phyloP scores from a whole-genome alignment of 1,284 basidiomycete genomes.

The Stereum hirsutum region DNA sequence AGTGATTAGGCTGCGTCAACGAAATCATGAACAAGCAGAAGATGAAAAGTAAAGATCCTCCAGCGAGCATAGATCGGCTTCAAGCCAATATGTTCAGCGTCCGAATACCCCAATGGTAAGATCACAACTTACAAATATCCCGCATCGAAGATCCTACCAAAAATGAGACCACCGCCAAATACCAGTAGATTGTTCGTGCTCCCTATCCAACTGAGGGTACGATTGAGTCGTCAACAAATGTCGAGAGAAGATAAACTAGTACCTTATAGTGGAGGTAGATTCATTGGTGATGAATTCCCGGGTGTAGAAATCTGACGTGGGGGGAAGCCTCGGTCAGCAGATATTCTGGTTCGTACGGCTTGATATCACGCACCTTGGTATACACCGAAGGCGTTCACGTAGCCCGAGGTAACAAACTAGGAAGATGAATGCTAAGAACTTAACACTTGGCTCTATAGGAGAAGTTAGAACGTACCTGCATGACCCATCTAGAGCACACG shows the following conservation, averaged over 20 bases:
- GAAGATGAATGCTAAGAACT: no score
- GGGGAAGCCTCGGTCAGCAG: not conserved
- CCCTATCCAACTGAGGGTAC: not conserved
- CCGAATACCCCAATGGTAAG: not conserved
- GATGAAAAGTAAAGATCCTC: not conserved
- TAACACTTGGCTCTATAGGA: no score
- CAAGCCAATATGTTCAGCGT: no score
- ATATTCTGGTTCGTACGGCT: not conserved
- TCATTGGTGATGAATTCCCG: not conserved
- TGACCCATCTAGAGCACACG: no score
- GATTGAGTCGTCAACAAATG: not conserved
- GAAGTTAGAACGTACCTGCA: no score
- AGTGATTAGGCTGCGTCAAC: not conserved
- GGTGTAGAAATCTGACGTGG: not conserved
- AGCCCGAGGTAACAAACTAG: no score
- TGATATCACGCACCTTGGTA: constrained; percentile 10
- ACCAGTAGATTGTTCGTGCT: no score
- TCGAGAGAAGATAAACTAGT: not conserved
- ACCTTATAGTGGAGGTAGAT: not conserved
- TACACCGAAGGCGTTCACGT: constrained; percentile 15
- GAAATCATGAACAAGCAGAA: not conserved
- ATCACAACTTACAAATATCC: not conserved
- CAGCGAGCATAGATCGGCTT: not conserved
- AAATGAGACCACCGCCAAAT: not conserved
- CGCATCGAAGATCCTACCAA: not conserved